Base-by-base conservation (phyloP, 768 basidiomycete genomes). In the Chalciporus piperatus region DNA sequence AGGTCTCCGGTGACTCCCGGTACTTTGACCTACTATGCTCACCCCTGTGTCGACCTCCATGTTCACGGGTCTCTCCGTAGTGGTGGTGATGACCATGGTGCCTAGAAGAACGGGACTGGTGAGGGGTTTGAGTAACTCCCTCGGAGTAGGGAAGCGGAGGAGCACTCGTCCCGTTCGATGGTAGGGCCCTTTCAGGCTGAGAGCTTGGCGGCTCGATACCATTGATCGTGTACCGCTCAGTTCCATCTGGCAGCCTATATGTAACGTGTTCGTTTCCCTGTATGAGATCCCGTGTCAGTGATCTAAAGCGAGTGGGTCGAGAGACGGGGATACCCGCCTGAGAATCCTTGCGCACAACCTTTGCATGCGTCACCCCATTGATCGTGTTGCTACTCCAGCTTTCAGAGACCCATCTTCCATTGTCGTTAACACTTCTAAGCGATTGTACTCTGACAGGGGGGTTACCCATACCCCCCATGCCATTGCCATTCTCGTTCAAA, bases 211-310 rank as follows among this genome's bases (percentile, higher is more conserved):
- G 78, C 11, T 78, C 76, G 27, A 86, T 65, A 11, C 89, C 89
- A 51, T 92, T 89, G 59, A 92, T 72, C 14, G 80, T 84, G 59
- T 76, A 75, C 3, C 81, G 70, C 61, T 87, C 76, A 39, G 79
- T 78, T 9, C 89, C 89, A 48, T 90, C 85, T 6, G 83, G 79
- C 50, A 77, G 79, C 8, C 75, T 82, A 46, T 82, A 80, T 12
- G 78, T 83, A 42, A 86, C 71, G 64, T 89, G 85, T 59, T 88
- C 85, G 57, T 88, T 88, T 3, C 89, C 89, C 88, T 91, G 54
- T 3, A 41, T 43, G 17, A 41, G 39, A 62, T 49, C 27, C 45
- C 44, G 59, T 30, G 38, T 47, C 47, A 49, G 47, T 30, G 30
- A 39, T 48, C 45, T 3, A 20, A 20, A 12, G n/a, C 9, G 14